These are phyloP conservation scores for Phellopilus nigrolimitatus DNA, from an alignment of 1,284 basidiomycete species.

Conservation along the genomic window DNA sequence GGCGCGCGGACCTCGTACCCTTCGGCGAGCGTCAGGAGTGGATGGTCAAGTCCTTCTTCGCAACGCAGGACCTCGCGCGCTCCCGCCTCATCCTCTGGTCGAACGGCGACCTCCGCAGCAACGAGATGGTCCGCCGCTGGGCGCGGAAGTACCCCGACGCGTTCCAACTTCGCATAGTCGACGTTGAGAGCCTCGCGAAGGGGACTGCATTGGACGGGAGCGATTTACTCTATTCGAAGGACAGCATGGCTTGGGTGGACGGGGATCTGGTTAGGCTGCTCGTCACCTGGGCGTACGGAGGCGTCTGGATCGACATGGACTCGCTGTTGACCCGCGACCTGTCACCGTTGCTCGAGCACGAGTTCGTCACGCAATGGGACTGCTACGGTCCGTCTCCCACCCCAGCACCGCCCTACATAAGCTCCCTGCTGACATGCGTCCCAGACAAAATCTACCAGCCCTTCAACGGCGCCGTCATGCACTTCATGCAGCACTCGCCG, in stretches of 20 bases:
- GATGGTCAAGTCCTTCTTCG: slow-evolving; percentile 87
- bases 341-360: slow-evolving; percentile 78
- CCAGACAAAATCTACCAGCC: slow-evolving; percentile 82
- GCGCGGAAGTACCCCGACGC: slow-evolving; percentile 58
- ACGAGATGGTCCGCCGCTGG: slow-evolving; percentile 60
- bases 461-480: slow-evolving; percentile 91
- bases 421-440: slow-evolving; percentile 9
- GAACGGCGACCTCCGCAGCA: slow-evolving; percentile 67
- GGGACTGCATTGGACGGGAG: slow-evolving; percentile 74
- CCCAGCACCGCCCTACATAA: slow-evolving; percentile 2
- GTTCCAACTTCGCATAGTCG: slow-evolving; percentile 64
- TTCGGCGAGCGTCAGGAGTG: slow-evolving; percentile 79
- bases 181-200: slow-evolving; percentile 61
- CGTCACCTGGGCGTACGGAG: slow-evolving; percentile 85
- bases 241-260: slow-evolving; percentile 87
- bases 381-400: slow-evolving; percentile 71
- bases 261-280: slow-evolving; percentile 84
- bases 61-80: slow-evolving; percentile 69
- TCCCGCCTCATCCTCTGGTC: slow-evolving; percentile 82
- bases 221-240: slow-evolving; percentile 52
- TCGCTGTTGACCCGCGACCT: slow-evolving; percentile 82
- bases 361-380: slow-evolving; percentile 96
- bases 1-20: slow-evolving; percentile 78
- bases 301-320: slow-evolving; percentile 96
- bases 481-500: slow-evolving; percentile 81